Conservation (phyloP, 176 grass and related monocot genomes). For the Avena atlantica region DNA sequence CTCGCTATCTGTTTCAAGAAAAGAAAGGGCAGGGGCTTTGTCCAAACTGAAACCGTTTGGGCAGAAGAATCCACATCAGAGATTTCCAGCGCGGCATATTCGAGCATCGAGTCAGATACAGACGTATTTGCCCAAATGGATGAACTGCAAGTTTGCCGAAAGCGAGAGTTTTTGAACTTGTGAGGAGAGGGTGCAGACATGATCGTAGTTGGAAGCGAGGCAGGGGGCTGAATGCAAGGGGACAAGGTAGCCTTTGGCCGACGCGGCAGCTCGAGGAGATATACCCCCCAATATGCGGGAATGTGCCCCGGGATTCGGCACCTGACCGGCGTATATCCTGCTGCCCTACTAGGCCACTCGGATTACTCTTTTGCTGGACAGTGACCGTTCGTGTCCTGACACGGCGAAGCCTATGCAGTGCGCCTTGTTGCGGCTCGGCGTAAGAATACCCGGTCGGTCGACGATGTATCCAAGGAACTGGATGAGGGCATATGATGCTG, state of each 20-base stretch:
- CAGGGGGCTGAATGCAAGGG: background rate
- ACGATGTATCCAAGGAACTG: conserved; percentile 20
- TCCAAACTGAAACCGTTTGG: background rate
- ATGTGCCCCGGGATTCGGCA: background rate
- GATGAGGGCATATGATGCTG: background rate
- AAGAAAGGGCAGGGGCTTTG: background rate
- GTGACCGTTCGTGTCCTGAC: background rate
- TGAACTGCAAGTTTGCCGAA: background rate
- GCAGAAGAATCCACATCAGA: background rate
- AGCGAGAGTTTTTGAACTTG: background rate
- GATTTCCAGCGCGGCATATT: background rate
- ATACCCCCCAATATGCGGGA: background rate
- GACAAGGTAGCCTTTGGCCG: background rate
- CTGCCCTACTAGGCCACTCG: background rate
- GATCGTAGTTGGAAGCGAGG: background rate
- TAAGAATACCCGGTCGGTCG: background rate
- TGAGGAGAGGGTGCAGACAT: too few relatives aligned
- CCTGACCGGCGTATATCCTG: background rate
- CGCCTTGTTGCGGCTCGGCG: conserved; percentile 3
- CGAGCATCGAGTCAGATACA: background rate
- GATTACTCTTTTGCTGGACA: background rate
- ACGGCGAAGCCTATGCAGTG: background rate
- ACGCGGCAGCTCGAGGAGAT: background rate
- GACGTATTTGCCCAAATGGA: background rate
- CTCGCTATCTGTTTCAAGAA: too few relatives aligned